Percentiles rank a stretch among this genome's conserved stretches.
Conservation (phyloP, 2,329 filamentous ascomycete species). For the Alternaria ventricosa region DNA sequence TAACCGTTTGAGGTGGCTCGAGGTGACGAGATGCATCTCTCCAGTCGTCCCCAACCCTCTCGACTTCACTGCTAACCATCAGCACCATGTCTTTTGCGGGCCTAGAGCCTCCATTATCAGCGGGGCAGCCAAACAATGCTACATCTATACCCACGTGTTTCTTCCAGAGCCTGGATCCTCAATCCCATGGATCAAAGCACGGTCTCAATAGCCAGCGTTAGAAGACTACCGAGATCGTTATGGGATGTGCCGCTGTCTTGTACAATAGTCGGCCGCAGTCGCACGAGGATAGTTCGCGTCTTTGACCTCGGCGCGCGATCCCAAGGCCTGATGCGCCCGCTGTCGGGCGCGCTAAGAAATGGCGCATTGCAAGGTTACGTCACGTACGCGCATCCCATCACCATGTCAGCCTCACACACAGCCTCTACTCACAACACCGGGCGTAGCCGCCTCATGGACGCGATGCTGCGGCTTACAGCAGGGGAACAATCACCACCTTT, state of each 20-base stretch:
- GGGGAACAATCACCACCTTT: neutral
- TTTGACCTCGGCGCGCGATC: neutral
- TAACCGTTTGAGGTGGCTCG: neutral
- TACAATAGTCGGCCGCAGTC: neutral
- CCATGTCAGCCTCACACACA: neutral
- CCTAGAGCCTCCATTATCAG: neutral
- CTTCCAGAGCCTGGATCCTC: neutral
- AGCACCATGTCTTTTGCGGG: neutral
- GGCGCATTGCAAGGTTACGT: neutral
- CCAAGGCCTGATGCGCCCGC: neutral
- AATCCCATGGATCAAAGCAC: neutral
- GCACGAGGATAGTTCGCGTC: neutral
- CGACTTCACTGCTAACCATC: neutral
- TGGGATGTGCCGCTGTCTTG: neutral
- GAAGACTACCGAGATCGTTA: neutral
- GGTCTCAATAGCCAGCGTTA: neutral
- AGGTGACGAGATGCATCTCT: neutral
- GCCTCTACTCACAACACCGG: neutral
- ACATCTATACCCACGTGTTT: neutral
- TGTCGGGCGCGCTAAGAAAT: neutral
- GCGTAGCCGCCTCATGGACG: neutral
- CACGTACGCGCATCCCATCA: neutral
- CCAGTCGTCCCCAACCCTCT: neutral
- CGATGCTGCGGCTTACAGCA: neutral
- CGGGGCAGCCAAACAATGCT: neutral